These are phyloP conservation scores for Theileria equi DNA, from an alignment of 169 alveolate species.

Conservation along the genomic window DNA sequence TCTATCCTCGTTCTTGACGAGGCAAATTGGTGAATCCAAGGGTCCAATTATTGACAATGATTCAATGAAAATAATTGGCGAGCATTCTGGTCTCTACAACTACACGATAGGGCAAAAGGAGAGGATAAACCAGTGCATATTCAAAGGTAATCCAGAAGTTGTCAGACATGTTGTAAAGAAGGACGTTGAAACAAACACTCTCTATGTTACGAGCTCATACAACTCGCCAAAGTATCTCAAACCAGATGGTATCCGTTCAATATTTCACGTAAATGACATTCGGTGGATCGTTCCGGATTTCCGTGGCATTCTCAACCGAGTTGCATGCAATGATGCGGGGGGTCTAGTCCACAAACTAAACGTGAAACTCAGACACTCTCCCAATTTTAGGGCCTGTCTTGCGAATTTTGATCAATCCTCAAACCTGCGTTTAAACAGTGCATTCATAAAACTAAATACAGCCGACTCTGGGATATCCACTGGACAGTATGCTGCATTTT, in stretches of 20 bases:
- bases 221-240: constrained; percentile 5
- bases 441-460: constrained; percentile 22
- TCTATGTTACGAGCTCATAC: constrained; percentile 42
- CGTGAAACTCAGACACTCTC: constrained; percentile 40
- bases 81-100: constrained; percentile 69
- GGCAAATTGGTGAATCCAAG: constrained; percentile 46
- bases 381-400: constrained; percentile 1
- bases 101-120: constrained; percentile 74
- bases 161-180: constrained; percentile 50
- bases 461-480: constrained; percentile 77
- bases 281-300: constrained; percentile 55
- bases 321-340: not conserved
- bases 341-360: not conserved
- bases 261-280: constrained; percentile 21
- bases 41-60: constrained; percentile 72
- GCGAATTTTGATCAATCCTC: constrained; percentile 6
- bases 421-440: not conserved
- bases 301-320: not conserved
- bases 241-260: constrained; percentile 21
- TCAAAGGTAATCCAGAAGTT: constrained; percentile 7
- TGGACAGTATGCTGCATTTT: constrained; percentile 74
- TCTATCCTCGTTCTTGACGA: constrained; percentile 42
- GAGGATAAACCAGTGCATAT: constrained; percentile 58
- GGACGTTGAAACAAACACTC: constrained; percentile 47
- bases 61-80: constrained; percentile 55